Evolutionary conservation across 2,329 filamentous ascomycete species (phyloP), one percentile per base, ranked within the genome.

Genomic region (Davidsoniella australis): DNA sequence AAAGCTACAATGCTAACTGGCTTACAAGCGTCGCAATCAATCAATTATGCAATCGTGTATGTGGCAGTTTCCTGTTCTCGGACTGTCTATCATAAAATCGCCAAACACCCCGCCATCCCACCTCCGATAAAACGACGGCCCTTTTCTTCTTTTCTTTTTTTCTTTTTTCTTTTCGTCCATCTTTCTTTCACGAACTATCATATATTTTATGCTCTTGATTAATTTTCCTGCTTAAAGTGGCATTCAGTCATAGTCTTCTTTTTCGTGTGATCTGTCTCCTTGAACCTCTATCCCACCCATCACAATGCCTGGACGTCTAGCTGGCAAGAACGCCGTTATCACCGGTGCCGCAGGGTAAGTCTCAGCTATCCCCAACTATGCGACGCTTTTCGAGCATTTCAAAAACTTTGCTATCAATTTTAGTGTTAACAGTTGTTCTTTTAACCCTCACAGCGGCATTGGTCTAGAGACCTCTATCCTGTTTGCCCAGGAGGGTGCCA

Each of bases 401-500:
- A 4, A 23, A 5, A 5, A 23, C 20, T 23, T 5, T 23, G 20
- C 20, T 23, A 5, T 23, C 20, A 23, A 4, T 14, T 45, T 36
- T 33, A 17, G 23, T 48, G 17, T n/a, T 38, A 43, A 29, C 37
- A 39, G 16, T 45, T 10, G 20, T 16, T 45, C 14, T 45, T 29
- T 49, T 36, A 23, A 40, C 23, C 16, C 18, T 18, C 36, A 18
- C 60, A 88, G 88, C 60, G 88, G 88, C 60, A 95, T 95, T 60
- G 88, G 88, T 56, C 82, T 95, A 45, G 87, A 95, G 69, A 94
- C 88, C 2, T 76, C 76, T 50, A 88, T 95, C 57, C 82, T 94
- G 52, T 94, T 95, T 61, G 82, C 80, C 53, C 82, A 82, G 55
- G 88, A 95, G 69, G 88, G 87, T 54, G 88, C 86, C 60, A 82